Percentiles rank a stretch among this genome's conserved stretches.
Evolutionary conservation across 208 protist genomes (phyloP).

Genomic region (Balamuthia mandrillaris): DNA sequence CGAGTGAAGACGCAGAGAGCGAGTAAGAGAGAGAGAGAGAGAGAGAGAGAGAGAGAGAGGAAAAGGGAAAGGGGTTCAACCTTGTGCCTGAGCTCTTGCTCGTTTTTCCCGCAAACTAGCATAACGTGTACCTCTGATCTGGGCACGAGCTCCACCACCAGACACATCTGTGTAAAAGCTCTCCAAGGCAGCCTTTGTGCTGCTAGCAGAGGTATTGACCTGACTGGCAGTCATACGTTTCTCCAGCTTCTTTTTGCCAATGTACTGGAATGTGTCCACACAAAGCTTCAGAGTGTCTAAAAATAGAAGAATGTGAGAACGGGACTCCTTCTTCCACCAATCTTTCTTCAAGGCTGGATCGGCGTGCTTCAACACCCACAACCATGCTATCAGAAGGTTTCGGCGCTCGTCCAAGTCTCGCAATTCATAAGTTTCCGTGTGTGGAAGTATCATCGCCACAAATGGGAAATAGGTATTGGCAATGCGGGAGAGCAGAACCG

Average conservation of each 20-base stretch:
- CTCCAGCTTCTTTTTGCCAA: not conserved
- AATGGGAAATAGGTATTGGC: not conserved
- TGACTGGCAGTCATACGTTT: not conserved
- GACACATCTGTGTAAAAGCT: conserved; percentile 35
- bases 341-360: not conserved
- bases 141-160: too few species aligned
- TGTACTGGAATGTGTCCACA: conserved; percentile 18
- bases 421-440: not conserved
- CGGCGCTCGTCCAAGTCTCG: not conserved
- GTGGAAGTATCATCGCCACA: not conserved
- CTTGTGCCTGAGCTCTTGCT: too few species aligned
- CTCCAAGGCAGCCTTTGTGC: conserved; percentile 3
- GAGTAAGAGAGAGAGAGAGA: too few species aligned
- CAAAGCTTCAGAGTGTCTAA: not conserved
- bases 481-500: not conserved
- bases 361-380: not conserved
- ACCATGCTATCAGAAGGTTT: not conserved
- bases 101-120: too few species aligned
- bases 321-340: conserved; percentile 25
- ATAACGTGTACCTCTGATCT: too few species aligned
- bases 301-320: not conserved
- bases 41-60: too few species aligned
- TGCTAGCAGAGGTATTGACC: not conserved
- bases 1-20: too few species aligned
- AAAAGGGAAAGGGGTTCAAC: too few species aligned